Evolutionary conservation across 225 moss, liverwort and hornwort genomes (phyloP).

Genomic region (Straminergon stramineum): DNA sequence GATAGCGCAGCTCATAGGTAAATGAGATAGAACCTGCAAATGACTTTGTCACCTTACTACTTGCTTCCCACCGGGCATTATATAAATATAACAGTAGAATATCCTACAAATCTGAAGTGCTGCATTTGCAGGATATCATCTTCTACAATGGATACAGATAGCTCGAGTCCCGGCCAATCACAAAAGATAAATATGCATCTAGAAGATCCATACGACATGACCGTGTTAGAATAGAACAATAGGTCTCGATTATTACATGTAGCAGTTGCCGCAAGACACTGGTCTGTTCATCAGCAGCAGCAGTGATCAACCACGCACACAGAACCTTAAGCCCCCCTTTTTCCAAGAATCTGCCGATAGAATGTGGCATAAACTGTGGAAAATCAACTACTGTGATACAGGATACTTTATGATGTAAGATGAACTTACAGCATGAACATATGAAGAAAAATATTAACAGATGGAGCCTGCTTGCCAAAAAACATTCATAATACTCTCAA

Average conservation of each 20-base stretch:
- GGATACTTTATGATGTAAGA: background rate
- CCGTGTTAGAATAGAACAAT: conserved; percentile 4
- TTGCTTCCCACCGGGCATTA: background rate
- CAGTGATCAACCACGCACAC: conserved; percentile 66
- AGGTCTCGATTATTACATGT: conserved; percentile 49
- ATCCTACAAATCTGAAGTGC: background rate
- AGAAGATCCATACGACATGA: background rate
- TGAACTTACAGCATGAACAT: background rate
- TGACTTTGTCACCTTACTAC: background rate
- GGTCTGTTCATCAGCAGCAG: conserved; percentile 74
- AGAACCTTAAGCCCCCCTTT: conserved; percentile 83
- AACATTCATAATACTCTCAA: background rate
- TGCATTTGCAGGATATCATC: background rate
- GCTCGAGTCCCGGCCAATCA: background rate
- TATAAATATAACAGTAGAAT: background rate
- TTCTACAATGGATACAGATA: background rate
- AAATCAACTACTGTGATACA: conserved; percentile 13
- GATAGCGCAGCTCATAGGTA: conserved; percentile 72
- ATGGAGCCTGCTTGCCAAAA: background rate
- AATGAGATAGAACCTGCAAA: conserved; percentile 75
- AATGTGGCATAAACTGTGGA: background rate
- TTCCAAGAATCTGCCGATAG: conserved; percentile 71
- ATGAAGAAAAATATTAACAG: background rate
- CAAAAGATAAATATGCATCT: background rate
- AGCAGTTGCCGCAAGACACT: conserved; percentile 59